Percentiles rank a stretch among this genome's conserved stretches.
Evolutionary conservation across 257 asterid species (phyloP).

Genomic region (Penstemon davidsonii): DNA sequence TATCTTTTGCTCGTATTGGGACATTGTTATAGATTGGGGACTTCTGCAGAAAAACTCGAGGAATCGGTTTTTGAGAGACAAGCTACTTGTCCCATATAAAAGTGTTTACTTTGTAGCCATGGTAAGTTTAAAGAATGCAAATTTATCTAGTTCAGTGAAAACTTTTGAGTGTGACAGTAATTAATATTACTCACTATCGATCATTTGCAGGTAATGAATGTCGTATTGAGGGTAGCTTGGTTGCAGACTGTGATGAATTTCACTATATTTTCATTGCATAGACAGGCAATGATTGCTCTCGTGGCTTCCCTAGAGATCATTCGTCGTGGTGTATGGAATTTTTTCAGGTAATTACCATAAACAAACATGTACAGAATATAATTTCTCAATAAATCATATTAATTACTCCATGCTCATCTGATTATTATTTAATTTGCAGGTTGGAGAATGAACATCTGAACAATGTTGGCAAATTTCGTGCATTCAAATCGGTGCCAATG

Average conservation of each 20-base stretch:
- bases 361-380: too few relatives aligned
- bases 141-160: background rate
- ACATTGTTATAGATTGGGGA: constrained; percentile 64
- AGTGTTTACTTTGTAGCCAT: constrained; percentile 54
- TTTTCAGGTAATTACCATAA: constrained; percentile 47
- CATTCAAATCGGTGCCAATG: constrained; percentile 69
- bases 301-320: constrained; percentile 61
- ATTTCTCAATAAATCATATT: background rate
- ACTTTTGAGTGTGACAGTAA: background rate
- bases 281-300: constrained; percentile 42
- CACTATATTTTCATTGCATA: constrained; percentile 41
- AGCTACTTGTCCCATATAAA: constrained; percentile 53
- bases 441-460: constrained; percentile 78
- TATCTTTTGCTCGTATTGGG: constrained; percentile 52
- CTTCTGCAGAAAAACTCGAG: constrained; percentile 45
- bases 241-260: constrained; percentile 59
- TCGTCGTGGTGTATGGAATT: constrained; percentile 76
- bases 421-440: constrained; percentile 32
- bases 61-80: constrained; percentile 63
- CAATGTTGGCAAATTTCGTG: constrained; percentile 71
- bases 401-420: background rate
- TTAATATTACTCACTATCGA: background rate
- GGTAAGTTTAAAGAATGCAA: constrained; percentile 33
- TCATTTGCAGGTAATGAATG: constrained; percentile 42
- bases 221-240: constrained; percentile 64